Base-by-base conservation (phyloP, 2,329 filamentous ascomycete genomes). In the Talaromyces sp. region DNA sequence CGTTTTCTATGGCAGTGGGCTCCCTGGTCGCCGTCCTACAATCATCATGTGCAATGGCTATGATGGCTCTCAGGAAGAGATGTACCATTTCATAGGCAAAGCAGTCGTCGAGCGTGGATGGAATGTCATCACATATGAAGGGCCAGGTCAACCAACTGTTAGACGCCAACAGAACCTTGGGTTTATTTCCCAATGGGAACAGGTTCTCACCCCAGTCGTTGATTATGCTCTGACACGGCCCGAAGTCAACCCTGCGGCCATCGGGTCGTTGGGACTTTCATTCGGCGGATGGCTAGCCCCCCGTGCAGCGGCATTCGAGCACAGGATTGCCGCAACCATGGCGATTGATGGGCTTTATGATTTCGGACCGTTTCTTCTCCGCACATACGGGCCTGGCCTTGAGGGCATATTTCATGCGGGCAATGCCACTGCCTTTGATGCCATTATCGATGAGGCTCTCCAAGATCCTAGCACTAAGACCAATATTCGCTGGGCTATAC, bases 231-330 rank as follows among this genome's bases (percentile, higher is more conserved):
- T 45, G 28, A 33, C 39, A 8, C 17, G 57, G 11, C 35, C 35
- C 19, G 35, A 62, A 56, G 37, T 80, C 0, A 77, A 80, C 53
- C 40, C 73, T 0, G 62, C 66, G 1, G 63, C 65, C 8, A 65
- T 80, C 15, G 73, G 73, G 0, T 56, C 78, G 17, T 55, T 64
- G 1, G 77, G 78, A 0, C 68, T 71, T 0, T 73, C 73, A 2
- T 67, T 79, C 61, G 78, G 79, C 2, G 80, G 73, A 0, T 81
- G 80, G 61, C 75, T 73, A 50, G 75, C 78, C 1, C 68, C 81
- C 6, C 74, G 80, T 28, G 54, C 43, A n/a, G 54, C 54, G 2
- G 54, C 54, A 0, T 77, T 75, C 60, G 77, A 80, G 58, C 72
- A 69, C 51, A 73, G 77, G 2, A 60, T 79, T 9, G 66, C 69